Evolutionary conservation across 176 grass and related monocot genomes (phyloP), one percentile per base, ranked within the genome.

Genomic region (Oryza brachyantha): DNA sequence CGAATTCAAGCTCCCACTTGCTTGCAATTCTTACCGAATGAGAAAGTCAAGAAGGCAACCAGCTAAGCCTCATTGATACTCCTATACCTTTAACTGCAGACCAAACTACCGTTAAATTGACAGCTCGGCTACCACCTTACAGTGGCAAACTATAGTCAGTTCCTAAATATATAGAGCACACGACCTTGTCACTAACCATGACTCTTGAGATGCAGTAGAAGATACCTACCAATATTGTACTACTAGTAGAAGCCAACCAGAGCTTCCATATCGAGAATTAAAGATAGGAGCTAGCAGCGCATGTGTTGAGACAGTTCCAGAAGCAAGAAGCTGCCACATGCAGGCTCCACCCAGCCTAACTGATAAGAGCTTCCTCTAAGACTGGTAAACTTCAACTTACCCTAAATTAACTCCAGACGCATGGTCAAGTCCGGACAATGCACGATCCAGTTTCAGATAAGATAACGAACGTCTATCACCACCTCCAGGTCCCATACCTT

Each of bases 381-480:
- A 35, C 14, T 50, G 63, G 24, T 45, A 36, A 63, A 31, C 12
- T 72, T 1, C 28, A 67, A 8, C 35, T 8, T 8, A 28, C 46
- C 10, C 54, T 68, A 76, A 25, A 76, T 43, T 73, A 68, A 68
- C 19, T 8, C 48, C 38, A 22, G 82, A 52, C 7, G 40, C 36
- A 68, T 62, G 66, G 16, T 66, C 57, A 64, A 67, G 24, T 40
- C 32, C 61, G 46, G 81, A 60, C 17, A 43, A 63, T n/a, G 10
- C 13, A 22, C 1, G 22, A 1, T 10, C 29, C 24, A 21, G 8
- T 8, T 72, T 12, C 1, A 62, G 1, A 25, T 3, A 66, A 62
- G 0, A 25, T 5, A 57, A 24, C 64, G 38, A 43, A 36, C 11
- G 40, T 26, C 24, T 36, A 75, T 42, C 61, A 11, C 66, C 29